A percentile compares a stretch with the other conserved stretches of the same genome.
Evolutionary conservation across 352 stramenopile species (phyloP).

Genomic region (Pythium pyrilobum): DNA sequence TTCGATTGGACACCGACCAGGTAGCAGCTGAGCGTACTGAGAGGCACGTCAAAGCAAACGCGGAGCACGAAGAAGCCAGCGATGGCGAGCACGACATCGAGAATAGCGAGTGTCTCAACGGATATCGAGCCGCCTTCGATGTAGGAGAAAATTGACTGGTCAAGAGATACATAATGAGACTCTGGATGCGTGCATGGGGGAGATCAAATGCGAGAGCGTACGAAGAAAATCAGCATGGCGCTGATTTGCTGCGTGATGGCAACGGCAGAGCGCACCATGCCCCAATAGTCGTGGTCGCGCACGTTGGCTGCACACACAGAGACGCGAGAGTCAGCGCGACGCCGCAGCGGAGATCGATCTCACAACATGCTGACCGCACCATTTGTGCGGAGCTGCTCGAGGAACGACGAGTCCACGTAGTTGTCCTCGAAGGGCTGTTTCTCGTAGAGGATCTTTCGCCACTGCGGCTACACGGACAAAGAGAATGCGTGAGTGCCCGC

Average conservation of each 20-base stretch:
- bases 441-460: constrained; percentile 88
- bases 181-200: background rate
- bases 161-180: no score
- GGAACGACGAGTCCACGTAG: constrained; percentile 86
- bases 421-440: constrained; percentile 88
- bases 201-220: constrained; percentile 20
- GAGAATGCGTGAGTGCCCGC: background rate
- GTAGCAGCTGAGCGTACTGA: constrained; percentile 7
- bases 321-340: background rate
- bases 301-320: constrained; percentile 51
- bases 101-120: constrained; percentile 37
- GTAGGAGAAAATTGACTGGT: constrained; percentile 70
- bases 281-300: constrained; percentile 75
- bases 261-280: constrained; percentile 77
- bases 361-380: constrained; percentile 25
- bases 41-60: constrained; percentile 29
- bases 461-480: constrained; percentile 20
- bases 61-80: constrained; percentile 54
- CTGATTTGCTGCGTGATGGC: constrained; percentile 88
- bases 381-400: constrained; percentile 89
- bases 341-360: background rate
- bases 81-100: constrained; percentile 56
- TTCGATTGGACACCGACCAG: no score
- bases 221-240: constrained; percentile 86
- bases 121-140: constrained; percentile 53